Base-by-base conservation (phyloP, 2,329 filamentous ascomycete species). In the Cladosporium velox region DNA sequence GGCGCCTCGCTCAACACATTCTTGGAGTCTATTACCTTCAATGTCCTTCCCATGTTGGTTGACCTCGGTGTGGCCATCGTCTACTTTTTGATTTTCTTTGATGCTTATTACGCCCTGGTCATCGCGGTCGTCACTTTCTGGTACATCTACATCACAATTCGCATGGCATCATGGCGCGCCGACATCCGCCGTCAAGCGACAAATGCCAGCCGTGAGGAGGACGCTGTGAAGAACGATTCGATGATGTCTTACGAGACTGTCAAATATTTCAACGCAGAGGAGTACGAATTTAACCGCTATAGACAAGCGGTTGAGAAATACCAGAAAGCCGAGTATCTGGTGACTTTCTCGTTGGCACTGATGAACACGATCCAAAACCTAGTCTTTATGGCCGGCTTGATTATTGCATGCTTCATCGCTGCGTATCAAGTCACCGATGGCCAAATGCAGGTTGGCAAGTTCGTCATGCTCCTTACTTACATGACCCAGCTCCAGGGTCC, bases 191-290 rank as follows among this genome's bases (percentile, higher is more conserved):
- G 95, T 67, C 88, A 94, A 74, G 97, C 97, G 90, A 94, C 94
- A 60, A 98, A 97, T 76, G 92, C 93, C 15, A 93, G 95, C 71
- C 87, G 95, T 69, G 93, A 97, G 79, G 93, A 97, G 79, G 94
- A 97, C 78, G 95, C 95, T 7, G 93, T 98, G 72, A 98, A 98
- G 85, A 98, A 97, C 76, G 95, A 99, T 78, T 98, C 95, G 0
- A 95, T 99, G 82, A 93, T 95, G 68, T 96, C 93, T n/a, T 99
- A 98, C 77, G 95, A 99, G 81, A 88, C 87, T 1, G 87, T 89
- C 54, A 87, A 88, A 70, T 87, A 88, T 73, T 88, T 88, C 77
- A 87, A 87, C 69, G 86, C 87, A 21, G 84, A 88, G 67, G 77
- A 78, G 1, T 84, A 85, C 67, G 87, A 89, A 71, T 87, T 86